Conservation (phyloP, 2,329 filamentous ascomycete genomes). For the Cercospora brassicicola region DNA sequence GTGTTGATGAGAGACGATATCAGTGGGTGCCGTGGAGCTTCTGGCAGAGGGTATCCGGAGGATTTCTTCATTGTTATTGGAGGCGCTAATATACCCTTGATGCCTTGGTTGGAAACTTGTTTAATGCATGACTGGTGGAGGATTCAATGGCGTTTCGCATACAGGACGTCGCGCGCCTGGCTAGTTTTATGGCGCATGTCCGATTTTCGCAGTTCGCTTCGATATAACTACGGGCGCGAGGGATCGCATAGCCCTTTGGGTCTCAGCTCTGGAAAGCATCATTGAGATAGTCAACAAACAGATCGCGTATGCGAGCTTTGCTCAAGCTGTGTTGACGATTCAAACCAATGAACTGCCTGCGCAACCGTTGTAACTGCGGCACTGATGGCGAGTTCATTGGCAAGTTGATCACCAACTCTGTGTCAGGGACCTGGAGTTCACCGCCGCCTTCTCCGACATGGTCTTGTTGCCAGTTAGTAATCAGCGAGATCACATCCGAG, state of each 20-base stretch:
- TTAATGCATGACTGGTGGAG: not conserved
- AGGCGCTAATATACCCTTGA: not conserved
- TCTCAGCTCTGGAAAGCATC: conserved; percentile 39
- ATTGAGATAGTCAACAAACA: conserved; percentile 48
- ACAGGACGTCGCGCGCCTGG: not conserved
- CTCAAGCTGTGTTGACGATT: conserved; percentile 63
- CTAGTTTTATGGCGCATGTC: not conserved
- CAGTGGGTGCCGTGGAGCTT: not conserved
- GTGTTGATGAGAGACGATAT: not conserved
- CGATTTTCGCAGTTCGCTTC: not conserved
- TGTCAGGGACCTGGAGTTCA: conserved; percentile 56
- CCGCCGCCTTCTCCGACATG: conserved; percentile 63
- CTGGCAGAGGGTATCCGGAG: not conserved
- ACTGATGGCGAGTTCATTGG: conserved; percentile 66
- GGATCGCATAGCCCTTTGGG: not conserved
- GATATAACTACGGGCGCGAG: not conserved
- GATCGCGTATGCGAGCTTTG: conserved; percentile 40
- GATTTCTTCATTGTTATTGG: not conserved
- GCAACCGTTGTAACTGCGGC: conserved; percentile 73
- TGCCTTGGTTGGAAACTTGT: not conserved
- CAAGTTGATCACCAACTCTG: conserved; percentile 61
- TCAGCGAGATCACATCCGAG: conserved; percentile 70
- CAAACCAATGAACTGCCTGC: conserved; percentile 74
- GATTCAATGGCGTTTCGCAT: not conserved
- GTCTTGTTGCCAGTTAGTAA: conserved; percentile 67